Evolutionary conservation across 257 asterid genomes (phyloP).

Genomic region (Buddleja alternifolia): DNA sequence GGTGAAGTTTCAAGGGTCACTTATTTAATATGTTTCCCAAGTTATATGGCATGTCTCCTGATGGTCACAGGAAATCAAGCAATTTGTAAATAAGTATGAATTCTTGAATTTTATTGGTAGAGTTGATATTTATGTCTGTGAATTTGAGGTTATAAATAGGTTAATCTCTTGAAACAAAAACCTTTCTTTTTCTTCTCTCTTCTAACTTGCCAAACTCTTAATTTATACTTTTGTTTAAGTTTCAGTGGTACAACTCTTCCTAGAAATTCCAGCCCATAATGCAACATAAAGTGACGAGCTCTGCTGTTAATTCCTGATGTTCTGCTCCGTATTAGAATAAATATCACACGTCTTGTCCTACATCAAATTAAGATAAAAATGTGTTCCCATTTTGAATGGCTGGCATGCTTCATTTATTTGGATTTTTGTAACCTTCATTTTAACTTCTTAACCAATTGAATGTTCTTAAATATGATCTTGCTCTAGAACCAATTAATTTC

Average conservation of each 20-base stretch:
- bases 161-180: neutral
- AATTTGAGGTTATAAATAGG: neutral
- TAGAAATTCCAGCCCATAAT: too few species aligned
- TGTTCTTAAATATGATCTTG: slow-evolving; percentile 17
- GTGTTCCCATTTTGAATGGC: too few species aligned
- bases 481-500: neutral
- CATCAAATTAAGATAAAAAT: too few species aligned
- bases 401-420: slow-evolving; percentile 9
- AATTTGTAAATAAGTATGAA: neutral
- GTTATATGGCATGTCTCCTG: neutral
- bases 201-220: neutral
- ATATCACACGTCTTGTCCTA: too few species aligned
- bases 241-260: neutral
- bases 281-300: too few species aligned
- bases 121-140: neutral
- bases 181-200: neutral
- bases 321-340: neutral
- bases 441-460: slow-evolving; percentile 9
- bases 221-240: neutral
- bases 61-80: neutral
- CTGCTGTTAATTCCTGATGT: neutral
- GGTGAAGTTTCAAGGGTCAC: neutral
- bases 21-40: neutral
- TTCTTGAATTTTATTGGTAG: neutral
- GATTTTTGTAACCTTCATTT: neutral